Base-by-base conservation (phyloP, 805 yeast species). In the Metschnikowia similis region DNA sequence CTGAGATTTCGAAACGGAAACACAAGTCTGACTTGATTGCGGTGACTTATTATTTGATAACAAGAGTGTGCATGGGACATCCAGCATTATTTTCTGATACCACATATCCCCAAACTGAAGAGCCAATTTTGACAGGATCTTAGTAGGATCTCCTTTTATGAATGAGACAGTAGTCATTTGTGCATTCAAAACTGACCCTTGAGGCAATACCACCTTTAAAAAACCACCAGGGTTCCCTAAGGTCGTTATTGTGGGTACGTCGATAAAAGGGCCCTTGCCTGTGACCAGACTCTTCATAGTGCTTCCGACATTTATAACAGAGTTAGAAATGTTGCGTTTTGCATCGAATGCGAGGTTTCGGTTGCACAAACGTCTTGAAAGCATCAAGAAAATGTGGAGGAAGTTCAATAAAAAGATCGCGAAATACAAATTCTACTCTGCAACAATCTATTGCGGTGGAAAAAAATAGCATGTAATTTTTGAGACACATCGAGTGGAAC, bases 231-330 rank as follows among this genome's bases (percentile, higher is more conserved):
- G 43, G 29, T 43, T 45, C 26, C 56, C 52, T 11, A 51, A 13
- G 16, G 49, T 46, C 27, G 43, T 40, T 16, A 54, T 14, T 11
- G 45, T 43, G 4, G 56, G 58, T 14, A 51, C 16, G 10, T 51
- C 53, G 29, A 54, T 35, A 34, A 55, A 55, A 4, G 58, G 58
- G 4, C 58, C 57, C 16, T 31, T 41, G 8, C 57, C 56, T 10
- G 58, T 55, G 5, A 43, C 56, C 34, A 35, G 35, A 14, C 35
- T 32, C 9, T 30, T 41, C 32, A 38, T 14, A 7, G 11, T 41
- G 8, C 34, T 36, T 14, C 39, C 36, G 26, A 41, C 30, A 41
- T 13, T 41, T 13, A 41, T 41, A 13, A 29, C 37, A 10, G 45
- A 41, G n/a, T 17, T 41, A 16, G 11, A 21, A 21, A 32, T 10